A percentile compares a stretch with the other conserved stretches of the same genome.
These are phyloP conservation scores for Colletotrichum salicis DNA, from an alignment of 2,329 filamentous ascomycete genomes.

Conservation along the genomic window DNA sequence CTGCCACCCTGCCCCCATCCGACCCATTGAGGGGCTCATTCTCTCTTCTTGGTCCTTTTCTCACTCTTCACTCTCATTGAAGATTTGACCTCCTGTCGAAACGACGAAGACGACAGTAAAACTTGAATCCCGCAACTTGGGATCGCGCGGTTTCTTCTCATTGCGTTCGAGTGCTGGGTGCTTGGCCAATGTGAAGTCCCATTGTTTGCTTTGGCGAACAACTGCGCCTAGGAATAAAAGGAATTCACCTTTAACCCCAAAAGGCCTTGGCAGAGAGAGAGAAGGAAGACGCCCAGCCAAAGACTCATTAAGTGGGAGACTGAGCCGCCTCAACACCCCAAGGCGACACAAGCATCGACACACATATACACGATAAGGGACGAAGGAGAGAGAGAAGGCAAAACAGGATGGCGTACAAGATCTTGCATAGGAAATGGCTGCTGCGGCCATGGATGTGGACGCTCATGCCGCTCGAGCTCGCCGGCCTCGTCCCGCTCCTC, in stretches of 20 bases:
- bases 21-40: slow-evolving; percentile 1
- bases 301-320: neutral
- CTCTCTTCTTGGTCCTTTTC: neutral
- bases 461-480: slow-evolving; percentile 74
- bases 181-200: slow-evolving; percentile 30
- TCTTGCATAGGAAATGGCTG: slow-evolving; percentile 70
- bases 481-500: slow-evolving; percentile 71
- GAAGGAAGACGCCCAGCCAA: neutral
- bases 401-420: slow-evolving; percentile 58
- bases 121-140: neutral
- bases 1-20: slow-evolving; percentile 26
- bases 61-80: slow-evolving; percentile 3
- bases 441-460: slow-evolving; percentile 68
- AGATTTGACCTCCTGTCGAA: neutral
- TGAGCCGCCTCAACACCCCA: neutral
- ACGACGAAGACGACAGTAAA: slow-evolving; percentile 15
- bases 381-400: neutral
- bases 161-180: slow-evolving; percentile 28
- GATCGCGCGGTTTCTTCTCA: neutral
- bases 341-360: neutral
- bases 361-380: neutral
- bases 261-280: neutral
- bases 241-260: neutral
- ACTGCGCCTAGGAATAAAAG: slow-evolving; percentile 22
- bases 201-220: slow-evolving; percentile 30